A percentile compares a stretch with the other conserved stretches of the same genome.
Evolutionary conservation across 495 filamentous ascomycete species (phyloP).

Genomic region (Acidiella bohemica): DNA sequence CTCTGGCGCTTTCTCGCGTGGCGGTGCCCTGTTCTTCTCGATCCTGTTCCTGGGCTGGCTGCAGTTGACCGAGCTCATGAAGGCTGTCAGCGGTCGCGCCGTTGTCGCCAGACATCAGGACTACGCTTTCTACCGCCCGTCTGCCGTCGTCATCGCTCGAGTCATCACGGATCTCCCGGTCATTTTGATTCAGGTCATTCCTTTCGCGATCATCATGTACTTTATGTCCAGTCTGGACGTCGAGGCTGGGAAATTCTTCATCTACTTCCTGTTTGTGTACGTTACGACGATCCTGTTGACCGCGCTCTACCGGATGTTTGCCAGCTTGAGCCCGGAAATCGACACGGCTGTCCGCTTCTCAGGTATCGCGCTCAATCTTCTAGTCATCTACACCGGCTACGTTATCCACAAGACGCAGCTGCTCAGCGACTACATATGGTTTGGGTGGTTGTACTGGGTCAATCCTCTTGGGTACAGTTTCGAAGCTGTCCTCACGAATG

Average conservation of each 20-base stretch:
- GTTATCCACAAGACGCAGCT: constrained; percentile 36
- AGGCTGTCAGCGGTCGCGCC: constrained; percentile 47
- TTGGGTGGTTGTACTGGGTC: constrained; percentile 44
- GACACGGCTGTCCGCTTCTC: constrained; percentile 61
- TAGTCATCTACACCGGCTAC: constrained; percentile 44
- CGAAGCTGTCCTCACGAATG: constrained; percentile 48
- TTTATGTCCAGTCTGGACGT: constrained; percentile 37
- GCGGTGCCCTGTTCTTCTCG: constrained; percentile 59
- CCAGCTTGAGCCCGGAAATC: constrained; percentile 54
- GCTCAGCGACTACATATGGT: constrained; percentile 37
- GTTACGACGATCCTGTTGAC: constrained; percentile 54
- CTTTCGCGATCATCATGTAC: constrained; percentile 38
- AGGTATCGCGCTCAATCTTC: constrained; percentile 52
- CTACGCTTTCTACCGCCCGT: constrained; percentile 69
- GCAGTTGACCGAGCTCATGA: constrained; percentile 57
- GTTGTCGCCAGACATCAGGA: constrained; percentile 54
- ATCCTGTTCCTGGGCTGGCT: constrained; percentile 67
- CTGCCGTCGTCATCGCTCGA: constrained; percentile 54
- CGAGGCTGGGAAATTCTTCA: constrained; percentile 56
- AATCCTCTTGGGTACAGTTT: constrained; percentile 43
- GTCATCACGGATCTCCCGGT: constrained; percentile 58
- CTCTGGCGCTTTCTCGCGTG: constrained; percentile 52
- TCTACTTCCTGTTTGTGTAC: constrained; percentile 60
- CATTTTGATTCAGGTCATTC: constrained; percentile 45
- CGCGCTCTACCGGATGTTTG: constrained; percentile 64